These are phyloP conservation scores for Russula olivacea DNA, from an alignment of 768 basidiomycete species.

Conservation along the genomic window DNA sequence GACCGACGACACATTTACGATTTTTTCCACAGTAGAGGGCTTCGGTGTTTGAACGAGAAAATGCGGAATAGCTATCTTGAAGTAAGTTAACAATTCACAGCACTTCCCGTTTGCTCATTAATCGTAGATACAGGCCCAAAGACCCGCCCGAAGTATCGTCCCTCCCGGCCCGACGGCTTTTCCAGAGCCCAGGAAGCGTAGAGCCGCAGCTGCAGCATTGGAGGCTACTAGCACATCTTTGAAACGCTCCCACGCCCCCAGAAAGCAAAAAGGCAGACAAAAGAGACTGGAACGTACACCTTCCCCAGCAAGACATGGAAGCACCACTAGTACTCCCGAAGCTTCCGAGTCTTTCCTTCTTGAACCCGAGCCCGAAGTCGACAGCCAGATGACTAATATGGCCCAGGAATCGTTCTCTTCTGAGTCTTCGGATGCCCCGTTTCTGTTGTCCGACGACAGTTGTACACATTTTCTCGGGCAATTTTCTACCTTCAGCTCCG, in stretches of 20 bases:
- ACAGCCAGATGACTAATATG: neutral
- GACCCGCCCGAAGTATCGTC: slow-evolving; percentile 11
- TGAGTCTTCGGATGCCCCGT: neutral
- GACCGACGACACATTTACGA: slow-evolving; percentile 74
- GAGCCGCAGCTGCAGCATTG: slow-evolving; percentile 17
- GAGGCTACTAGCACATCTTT: neutral
- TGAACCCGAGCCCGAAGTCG: slow-evolving; percentile 7
- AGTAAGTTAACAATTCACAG: slow-evolving; percentile 10
- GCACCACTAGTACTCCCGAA: neutral
- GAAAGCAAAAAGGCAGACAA: slow-evolving; percentile 11
- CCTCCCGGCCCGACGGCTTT: neutral
- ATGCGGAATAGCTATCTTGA: slow-evolving; percentile 22
- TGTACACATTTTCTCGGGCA: slow-evolving; percentile 5
- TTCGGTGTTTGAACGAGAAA: slow-evolving; percentile 28
- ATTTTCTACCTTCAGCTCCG: slow-evolving; percentile 5
- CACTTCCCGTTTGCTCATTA: neutral
- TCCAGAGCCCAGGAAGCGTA: slow-evolving; percentile 18
- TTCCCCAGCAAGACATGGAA: neutral
- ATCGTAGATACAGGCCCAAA: slow-evolving; percentile 3
- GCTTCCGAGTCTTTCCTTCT: neutral
- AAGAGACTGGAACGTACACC: neutral
- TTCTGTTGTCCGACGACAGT: slow-evolving; percentile 2
- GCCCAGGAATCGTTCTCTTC: neutral
- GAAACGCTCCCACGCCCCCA: slow-evolving; percentile 11
- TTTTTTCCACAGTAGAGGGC: slow-evolving; percentile 60